Percentiles rank a stretch among this genome's conserved stretches.
phyloP scores from a whole-genome alignment of 2,329 filamentous ascomycete genomes.

The Zasmidium cellare region DNA sequence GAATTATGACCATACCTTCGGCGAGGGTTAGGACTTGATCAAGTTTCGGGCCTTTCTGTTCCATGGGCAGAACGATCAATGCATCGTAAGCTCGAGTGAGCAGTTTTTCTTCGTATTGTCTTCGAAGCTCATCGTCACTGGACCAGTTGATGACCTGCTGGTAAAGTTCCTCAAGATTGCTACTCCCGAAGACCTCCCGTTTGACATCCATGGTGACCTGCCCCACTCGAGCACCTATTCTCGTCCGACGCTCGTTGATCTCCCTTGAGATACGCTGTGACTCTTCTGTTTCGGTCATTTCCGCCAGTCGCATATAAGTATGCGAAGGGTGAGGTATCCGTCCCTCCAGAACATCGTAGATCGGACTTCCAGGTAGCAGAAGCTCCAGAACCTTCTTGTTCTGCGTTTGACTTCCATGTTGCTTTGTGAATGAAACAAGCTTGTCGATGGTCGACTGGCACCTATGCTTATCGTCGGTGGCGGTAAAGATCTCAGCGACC shows the following conservation, averaged over 20 bases:
- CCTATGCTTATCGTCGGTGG: conserved; percentile 60
- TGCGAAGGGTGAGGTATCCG: conserved; percentile 75
- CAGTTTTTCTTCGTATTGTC: conserved; percentile 87
- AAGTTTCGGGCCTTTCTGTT: conserved; percentile 70
- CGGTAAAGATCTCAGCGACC: conserved; percentile 72
- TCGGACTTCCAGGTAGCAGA: conserved; percentile 73
- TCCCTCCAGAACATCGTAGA: conserved; percentile 83
- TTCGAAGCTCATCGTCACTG: conserved; percentile 77
- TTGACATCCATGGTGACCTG: conserved; percentile 88
- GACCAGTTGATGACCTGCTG: conserved; percentile 87
- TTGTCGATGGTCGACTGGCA: conserved; percentile 72
- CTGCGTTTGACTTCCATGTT: conserved; percentile 70
- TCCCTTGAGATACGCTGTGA: conserved; percentile 85
- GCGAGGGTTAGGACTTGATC: conserved; percentile 74
- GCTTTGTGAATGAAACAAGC: conserved; percentile 71
- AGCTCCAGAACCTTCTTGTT: conserved; percentile 75
- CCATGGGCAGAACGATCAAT: conserved; percentile 66
- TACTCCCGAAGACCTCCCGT: conserved; percentile 74
- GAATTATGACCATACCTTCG: conserved; percentile 93
- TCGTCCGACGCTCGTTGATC: conserved; percentile 83
- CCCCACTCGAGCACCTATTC: conserved; percentile 78
- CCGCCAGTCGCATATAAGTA: conserved; percentile 79
- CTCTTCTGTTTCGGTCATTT: conserved; percentile 82
- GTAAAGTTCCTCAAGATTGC: conserved; percentile 78
- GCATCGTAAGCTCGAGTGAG: conserved; percentile 78